These are phyloP conservation scores for Jaapia argillacea DNA, from an alignment of 768 basidiomycete genomes.

Conservation along the genomic window DNA sequence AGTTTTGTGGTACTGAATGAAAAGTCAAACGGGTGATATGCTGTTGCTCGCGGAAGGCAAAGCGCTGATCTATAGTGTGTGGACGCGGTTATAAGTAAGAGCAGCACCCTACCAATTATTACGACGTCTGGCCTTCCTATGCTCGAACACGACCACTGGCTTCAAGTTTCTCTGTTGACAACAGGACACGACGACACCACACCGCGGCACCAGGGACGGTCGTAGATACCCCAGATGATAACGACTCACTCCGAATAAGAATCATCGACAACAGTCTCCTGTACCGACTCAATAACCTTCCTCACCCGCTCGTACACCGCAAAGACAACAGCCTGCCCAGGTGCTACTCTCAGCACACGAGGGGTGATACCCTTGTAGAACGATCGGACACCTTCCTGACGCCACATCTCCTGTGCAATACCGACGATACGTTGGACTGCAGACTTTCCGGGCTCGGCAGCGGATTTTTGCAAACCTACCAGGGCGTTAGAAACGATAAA, in stretches of 20 bases:
- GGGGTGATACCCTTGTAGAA: slow-evolving; percentile 99
- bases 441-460: slow-evolving; percentile 60
- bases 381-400: slow-evolving; percentile 73
- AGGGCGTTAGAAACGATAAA: not conserved
- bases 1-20: too few species aligned
- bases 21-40: too few species aligned
- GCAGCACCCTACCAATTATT: too few species aligned
- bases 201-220: too few species aligned
- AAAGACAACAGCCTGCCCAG: slow-evolving; percentile 95
- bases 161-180: too few species aligned
- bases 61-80: too few species aligned
- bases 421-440: slow-evolving; percentile 70
- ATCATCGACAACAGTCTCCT: slow-evolving; percentile 48
- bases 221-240: too few species aligned
- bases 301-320: slow-evolving; percentile 87
- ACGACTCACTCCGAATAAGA: slow-evolving; percentile 58
- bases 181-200: too few species aligned
- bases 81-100: too few species aligned
- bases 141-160: too few species aligned
- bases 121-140: too few species aligned
- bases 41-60: too few species aligned
- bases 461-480: slow-evolving; percentile 80
- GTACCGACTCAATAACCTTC: slow-evolving; percentile 58
- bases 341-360: slow-evolving; percentile 90
- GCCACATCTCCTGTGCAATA: slow-evolving; percentile 92